These are phyloP conservation scores for Pseudonectria foliicola DNA, from an alignment of 2,329 filamentous ascomycete genomes.

Conservation along the genomic window DNA sequence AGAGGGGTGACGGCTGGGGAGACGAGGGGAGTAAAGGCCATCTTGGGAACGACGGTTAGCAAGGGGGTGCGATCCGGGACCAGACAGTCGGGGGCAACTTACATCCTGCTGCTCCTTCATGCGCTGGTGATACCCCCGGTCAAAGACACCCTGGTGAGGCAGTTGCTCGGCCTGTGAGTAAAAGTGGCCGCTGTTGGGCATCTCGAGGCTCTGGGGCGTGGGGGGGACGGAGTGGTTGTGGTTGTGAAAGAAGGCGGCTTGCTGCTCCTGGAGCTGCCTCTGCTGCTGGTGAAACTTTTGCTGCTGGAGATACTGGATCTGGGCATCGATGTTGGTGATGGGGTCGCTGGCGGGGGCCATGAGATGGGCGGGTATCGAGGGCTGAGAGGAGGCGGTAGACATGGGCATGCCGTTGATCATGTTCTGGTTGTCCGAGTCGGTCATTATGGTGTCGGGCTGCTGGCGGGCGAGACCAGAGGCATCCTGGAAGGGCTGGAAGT, in stretches of 20 bases:
- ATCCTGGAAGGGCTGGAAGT: conserved; percentile 50
- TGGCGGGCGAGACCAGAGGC: conserved; percentile 27
- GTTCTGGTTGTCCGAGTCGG: conserved; percentile 22
- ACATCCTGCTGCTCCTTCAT: conserved; percentile 65
- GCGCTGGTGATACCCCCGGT: conserved; percentile 55
- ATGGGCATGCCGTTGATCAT: conserved; percentile 36
- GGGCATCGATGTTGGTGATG: conserved; percentile 55
- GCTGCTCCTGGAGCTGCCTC: conserved; percentile 51
- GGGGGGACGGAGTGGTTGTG: conserved; percentile 62
- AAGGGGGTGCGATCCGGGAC: neutral
- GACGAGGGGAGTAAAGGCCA: conserved; percentile 73
- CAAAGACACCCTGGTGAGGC: conserved; percentile 54
- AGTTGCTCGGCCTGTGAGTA: conserved; percentile 52
- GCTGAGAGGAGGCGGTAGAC: conserved; percentile 37
- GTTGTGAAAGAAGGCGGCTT: conserved; percentile 45
- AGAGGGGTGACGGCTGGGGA: conserved; percentile 80
- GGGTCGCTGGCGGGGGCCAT: conserved; percentile 42
- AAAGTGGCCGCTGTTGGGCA: conserved; percentile 51
- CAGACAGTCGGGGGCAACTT: conserved; percentile 21
- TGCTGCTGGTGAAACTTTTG: conserved; percentile 56
- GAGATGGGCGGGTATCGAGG: conserved; percentile 39
- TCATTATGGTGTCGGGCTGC: conserved; percentile 30
- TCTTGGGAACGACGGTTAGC: conserved; percentile 34
- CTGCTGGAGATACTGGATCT: conserved; percentile 59
- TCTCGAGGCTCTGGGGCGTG: conserved; percentile 73